phyloP scores from a whole-genome alignment of 495 filamentous ascomycete genomes.

The Trichoderma asperelloides region DNA sequence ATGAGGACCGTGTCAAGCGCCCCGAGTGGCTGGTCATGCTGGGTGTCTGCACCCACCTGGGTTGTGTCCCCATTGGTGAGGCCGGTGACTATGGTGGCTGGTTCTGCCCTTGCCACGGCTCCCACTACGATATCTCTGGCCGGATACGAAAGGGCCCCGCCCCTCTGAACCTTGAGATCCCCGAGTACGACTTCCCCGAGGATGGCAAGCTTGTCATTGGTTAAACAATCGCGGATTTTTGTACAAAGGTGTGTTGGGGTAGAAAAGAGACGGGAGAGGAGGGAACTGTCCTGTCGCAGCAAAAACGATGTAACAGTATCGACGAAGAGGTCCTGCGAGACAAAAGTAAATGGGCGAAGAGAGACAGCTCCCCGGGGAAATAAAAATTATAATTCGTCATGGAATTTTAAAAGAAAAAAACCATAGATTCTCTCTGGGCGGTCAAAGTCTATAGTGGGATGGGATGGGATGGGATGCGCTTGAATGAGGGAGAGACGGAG shows the following conservation, averaged over 20 bases:
- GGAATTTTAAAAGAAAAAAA: background rate
- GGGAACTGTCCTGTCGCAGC: background rate
- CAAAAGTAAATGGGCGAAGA: background rate
- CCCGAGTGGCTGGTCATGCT: conserved; percentile 99
- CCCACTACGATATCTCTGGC: conserved; percentile 98
- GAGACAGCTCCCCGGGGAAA: background rate
- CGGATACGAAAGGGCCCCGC: conserved; percentile 93
- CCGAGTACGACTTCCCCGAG: conserved; percentile 76
- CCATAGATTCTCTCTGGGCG: conserved; percentile 2
- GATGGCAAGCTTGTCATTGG: conserved; percentile 73
- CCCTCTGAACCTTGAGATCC: conserved; percentile 94
- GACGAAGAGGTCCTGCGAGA: background rate
- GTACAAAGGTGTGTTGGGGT: background rate
- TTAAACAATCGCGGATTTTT: conserved; percentile 34
- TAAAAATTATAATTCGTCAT: background rate
- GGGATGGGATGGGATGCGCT: background rate
- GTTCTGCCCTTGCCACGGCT: conserved; percentile 99
- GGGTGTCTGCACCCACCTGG: conserved; percentile 97
- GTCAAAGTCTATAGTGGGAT: background rate
- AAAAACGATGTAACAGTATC: background rate
- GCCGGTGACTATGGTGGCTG: conserved; percentile 96
- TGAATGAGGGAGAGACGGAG: background rate
- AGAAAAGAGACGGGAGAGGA: background rate
- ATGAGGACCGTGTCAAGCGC: conserved; percentile 91
- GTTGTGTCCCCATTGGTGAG: conserved; percentile 98